Conservation (phyloP, 192 early-diverging fungal genomes). For the Ramicandelaber brevisporus region DNA sequence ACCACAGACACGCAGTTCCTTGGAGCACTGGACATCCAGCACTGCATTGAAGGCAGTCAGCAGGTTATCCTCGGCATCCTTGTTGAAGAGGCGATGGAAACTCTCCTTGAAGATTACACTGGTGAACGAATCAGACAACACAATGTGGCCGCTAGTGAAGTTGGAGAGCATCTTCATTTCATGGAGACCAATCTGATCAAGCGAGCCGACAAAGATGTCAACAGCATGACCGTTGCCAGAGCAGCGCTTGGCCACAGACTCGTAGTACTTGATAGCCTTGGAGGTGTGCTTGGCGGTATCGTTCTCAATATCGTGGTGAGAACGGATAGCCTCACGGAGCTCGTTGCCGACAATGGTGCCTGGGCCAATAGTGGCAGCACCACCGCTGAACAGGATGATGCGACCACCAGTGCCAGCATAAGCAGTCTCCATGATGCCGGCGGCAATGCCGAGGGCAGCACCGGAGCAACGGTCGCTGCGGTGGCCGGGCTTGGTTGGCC, state of each 20-base stretch:
- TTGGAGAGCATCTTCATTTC: conserved; percentile 89
- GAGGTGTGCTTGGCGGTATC: conserved; percentile 79
- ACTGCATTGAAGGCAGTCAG: conserved; percentile 96
- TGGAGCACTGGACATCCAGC: conserved; percentile 85
- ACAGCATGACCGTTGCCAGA: conserved; percentile 72
- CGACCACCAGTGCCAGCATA: conserved; percentile 80
- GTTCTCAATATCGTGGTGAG: conserved; percentile 97
- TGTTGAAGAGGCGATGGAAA: conserved; percentile 81
- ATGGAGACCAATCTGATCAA: conserved; percentile 89
- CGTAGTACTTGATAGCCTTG: conserved; percentile 90
- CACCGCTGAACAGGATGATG: conserved; percentile 83
- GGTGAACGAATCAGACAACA: conserved; percentile 86
- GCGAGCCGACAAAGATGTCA: conserved; percentile 93
- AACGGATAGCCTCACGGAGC: conserved; percentile 79
- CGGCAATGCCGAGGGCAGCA: conserved; percentile 76
- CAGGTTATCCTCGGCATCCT: conserved; percentile 66
- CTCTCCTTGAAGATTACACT: conserved; percentile 94
- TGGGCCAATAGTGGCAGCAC: conserved; percentile 82
- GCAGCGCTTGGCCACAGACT: conserved; percentile 59
- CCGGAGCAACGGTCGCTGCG: conserved; percentile 86
- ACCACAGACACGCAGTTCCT: conserved; percentile 87
- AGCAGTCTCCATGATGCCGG: conserved; percentile 74
- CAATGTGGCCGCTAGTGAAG: conserved; percentile 76
- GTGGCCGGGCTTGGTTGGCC: conserved; percentile 75
- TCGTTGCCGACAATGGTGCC: conserved; percentile 83